Conservation (phyloP, 2,329 filamentous ascomycete species). For the Nothopassalora personata region DNA sequence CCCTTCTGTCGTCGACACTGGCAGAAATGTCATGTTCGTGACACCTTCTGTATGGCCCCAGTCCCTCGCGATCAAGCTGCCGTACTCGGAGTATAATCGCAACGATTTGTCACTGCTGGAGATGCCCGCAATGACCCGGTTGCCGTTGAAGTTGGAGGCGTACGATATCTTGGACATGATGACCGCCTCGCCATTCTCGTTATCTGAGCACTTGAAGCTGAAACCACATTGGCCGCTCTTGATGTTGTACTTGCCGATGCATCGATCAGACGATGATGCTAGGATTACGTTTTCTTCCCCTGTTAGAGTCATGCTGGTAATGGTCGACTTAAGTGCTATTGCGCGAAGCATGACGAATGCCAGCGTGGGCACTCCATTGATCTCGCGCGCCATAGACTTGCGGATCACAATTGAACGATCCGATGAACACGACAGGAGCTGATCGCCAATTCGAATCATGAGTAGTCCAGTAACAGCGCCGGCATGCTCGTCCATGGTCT, state of each 20-base stretch:
- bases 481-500: slow-evolving; percentile 88
- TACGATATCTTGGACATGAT: slow-evolving; percentile 72
- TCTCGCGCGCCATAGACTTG: slow-evolving; percentile 67
- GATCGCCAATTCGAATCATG: slow-evolving; percentile 63
- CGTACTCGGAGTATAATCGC: slow-evolving; percentile 77
- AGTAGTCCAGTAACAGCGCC: slow-evolving; percentile 75
- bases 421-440: slow-evolving; percentile 75
- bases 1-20: slow-evolving; percentile 36
- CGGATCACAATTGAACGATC: slow-evolving; percentile 83
- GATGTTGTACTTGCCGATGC: slow-evolving; percentile 49
- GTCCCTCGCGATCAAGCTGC: slow-evolving; percentile 75
- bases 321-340: slow-evolving; percentile 79
- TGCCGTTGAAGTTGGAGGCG: slow-evolving; percentile 50
- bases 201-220: slow-evolving; percentile 78
- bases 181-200: slow-evolving; percentile 73
- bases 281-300: slow-evolving; percentile 54
- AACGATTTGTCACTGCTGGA: slow-evolving; percentile 96
- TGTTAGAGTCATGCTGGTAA: slow-evolving; percentile 73
- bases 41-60: slow-evolving; percentile 95
- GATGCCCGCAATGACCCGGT: slow-evolving; percentile 73
- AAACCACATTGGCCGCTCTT: slow-evolving; percentile 63
- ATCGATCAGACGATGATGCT: slow-evolving; percentile 58
- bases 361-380: slow-evolving; percentile 52
- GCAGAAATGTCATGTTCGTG: slow-evolving; percentile 70
- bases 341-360: slow-evolving; percentile 73